Percentiles rank a stretch among this genome's conserved stretches.
These are phyloP conservation scores for Ogataea glucozyma DNA, from an alignment of 805 yeast species.

Conservation along the genomic window DNA sequence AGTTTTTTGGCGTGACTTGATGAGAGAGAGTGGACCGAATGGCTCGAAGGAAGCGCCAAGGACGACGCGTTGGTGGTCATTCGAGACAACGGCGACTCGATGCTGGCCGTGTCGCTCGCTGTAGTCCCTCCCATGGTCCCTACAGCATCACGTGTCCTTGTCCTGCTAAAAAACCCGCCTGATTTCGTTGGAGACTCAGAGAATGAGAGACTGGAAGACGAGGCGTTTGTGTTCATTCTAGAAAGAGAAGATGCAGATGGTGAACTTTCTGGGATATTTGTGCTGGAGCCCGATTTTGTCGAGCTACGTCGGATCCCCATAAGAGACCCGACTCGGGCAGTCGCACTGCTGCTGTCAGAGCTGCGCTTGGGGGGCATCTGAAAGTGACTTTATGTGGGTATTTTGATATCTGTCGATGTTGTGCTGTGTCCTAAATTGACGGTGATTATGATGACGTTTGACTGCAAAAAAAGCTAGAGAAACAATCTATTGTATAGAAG, in stretches of 20 bases:
- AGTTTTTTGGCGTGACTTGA: conserved; percentile 33
- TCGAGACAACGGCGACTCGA: conserved; percentile 31
- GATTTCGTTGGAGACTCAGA: conserved; percentile 28
- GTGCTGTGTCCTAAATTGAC: too few relatives aligned
- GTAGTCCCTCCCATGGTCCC: too few relatives aligned
- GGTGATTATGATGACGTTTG: too few relatives aligned
- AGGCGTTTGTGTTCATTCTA: conserved; percentile 21
- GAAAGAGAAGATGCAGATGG: conserved; percentile 13
- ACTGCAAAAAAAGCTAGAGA: too few relatives aligned
- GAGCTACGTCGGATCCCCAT: conserved; percentile 10
- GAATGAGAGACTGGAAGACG: conserved; percentile 13
- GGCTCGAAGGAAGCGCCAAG: conserved; percentile 12
- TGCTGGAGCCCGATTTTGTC: too few relatives aligned
- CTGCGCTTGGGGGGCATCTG: conserved; percentile 21
- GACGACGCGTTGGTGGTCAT: conserved; percentile 26
- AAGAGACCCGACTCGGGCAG: conserved; percentile 23
- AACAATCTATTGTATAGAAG: too few relatives aligned
- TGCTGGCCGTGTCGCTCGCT: conserved; percentile 21
- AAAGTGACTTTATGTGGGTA: neutral
- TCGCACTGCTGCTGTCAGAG: conserved; percentile 17
- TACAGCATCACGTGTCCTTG: conserved; percentile 18
- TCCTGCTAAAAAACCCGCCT: conserved; percentile 22
- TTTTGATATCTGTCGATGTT: too few relatives aligned
- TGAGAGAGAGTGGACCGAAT: conserved; percentile 31
- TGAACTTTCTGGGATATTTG: conserved; percentile 13